Base-by-base conservation (phyloP, 208 protist species). In the Acanthamoeba culbertsoni region DNA sequence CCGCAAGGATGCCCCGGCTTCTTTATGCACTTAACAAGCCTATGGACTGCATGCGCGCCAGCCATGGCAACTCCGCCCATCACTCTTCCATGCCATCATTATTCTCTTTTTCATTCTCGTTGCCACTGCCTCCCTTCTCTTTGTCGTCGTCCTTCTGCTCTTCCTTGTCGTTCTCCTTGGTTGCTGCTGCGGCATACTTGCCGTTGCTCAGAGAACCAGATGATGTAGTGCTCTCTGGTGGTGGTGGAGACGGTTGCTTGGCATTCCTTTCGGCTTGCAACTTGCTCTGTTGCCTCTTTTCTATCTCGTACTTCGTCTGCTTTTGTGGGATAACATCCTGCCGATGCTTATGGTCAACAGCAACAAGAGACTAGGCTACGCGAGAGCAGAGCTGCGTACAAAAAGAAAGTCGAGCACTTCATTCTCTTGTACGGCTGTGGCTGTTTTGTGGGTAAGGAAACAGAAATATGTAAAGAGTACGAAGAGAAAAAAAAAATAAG, bases 141-240 rank as follows among this genome's bases (percentile, higher is more conserved):
- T 31, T 1, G 3, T 55, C 37, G 2, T 62, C 40, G 7, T 88
- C 77, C 1, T 37, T 2, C 37, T 57, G 40, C 7, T 86, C 23
- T 6, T 86, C 65, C 4, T 88, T 14, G 7, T 33, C 33, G 26
- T 2, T 18, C 46, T 57, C 73, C 73, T 53, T 86, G 16, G 31
- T 82, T 40, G 42, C 71, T 48, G 37, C 3, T 57, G 40, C 18
- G 28, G 51, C 7, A 28, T 62, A 28, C 40, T 88, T 62, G 8
- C 14, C 45, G 77, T 26, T 46, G 1, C 62, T 88, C 77, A 63
- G 92, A 96, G 40, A 65, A 57, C 16, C 57, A 92, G 33, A 73
- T 96, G 77, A 93, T 91, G 46, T 96, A 95, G 65, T 93, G 96
- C 77, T 79, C 89, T 16, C 63, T 55, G 16, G 33, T 40, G 46